A percentile compares a stretch with the other conserved stretches of the same genome.
These are phyloP conservation scores for Pseudonitzschia multistriata DNA, from an alignment of 108 stramenopile genomes.

Conservation along the genomic window DNA sequence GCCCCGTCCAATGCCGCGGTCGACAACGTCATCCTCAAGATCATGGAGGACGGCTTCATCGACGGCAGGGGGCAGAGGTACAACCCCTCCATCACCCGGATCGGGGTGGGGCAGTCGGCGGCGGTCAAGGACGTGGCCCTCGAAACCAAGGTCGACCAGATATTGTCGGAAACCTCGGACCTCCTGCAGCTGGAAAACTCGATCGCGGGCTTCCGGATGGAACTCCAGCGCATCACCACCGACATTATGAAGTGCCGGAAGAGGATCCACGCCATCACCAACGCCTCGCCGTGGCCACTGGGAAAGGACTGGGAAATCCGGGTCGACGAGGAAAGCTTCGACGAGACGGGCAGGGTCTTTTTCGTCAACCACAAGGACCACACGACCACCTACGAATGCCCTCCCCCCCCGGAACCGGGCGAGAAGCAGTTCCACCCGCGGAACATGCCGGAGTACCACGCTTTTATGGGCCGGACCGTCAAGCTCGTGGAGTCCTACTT, in stretches of 20 bases:
- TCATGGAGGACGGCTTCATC: slow-evolving; percentile 89
- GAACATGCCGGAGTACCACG: slow-evolving; percentile 81
- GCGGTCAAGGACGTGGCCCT: slow-evolving; percentile 69
- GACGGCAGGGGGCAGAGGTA: slow-evolving; percentile 91
- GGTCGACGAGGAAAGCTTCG: slow-evolving; percentile 70
- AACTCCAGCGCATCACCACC: slow-evolving; percentile 49
- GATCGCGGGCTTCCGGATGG: slow-evolving; percentile 68
- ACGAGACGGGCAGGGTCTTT: slow-evolving; percentile 48
- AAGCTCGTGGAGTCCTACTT: slow-evolving; percentile 79
- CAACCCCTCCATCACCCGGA: slow-evolving; percentile 90
- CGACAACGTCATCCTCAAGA: slow-evolving; percentile 94
- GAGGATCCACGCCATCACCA: slow-evolving; percentile 67
- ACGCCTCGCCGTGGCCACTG: slow-evolving; percentile 66
- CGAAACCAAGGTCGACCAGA: slow-evolving; percentile 70
- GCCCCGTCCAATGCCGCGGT: slow-evolving; percentile 98
- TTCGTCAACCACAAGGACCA: slow-evolving; percentile 89
- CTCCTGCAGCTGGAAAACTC: slow-evolving; percentile 52
- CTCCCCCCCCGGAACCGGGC: slow-evolving; percentile 81
- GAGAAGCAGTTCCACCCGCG: slow-evolving; percentile 53
- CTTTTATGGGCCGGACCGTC: slow-evolving; percentile 62
- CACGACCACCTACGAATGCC: slow-evolving; percentile 70
- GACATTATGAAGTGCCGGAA: slow-evolving; percentile 62
- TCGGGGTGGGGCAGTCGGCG: slow-evolving; percentile 76
- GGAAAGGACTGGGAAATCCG: slow-evolving; percentile 92
- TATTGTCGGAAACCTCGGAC: slow-evolving; percentile 58